Conservation (phyloP, 306 rosid genomes). For the Mimosa pudica region DNA sequence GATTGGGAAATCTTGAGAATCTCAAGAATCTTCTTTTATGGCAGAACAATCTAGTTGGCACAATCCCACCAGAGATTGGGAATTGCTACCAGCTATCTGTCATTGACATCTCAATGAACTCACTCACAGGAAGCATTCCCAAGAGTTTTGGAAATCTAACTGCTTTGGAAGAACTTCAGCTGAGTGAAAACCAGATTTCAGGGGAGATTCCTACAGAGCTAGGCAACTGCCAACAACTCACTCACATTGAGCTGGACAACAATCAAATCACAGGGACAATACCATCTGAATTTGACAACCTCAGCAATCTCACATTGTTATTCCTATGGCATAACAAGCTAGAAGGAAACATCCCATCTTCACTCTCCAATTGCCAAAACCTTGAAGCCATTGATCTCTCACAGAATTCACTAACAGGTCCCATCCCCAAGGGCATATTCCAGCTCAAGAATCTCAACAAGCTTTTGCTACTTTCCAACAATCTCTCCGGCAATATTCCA, state of each 20-base stretch:
- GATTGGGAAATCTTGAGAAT: constrained; percentile 49
- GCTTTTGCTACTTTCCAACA: constrained; percentile 61
- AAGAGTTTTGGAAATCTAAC: constrained; percentile 50
- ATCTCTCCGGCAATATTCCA: constrained; percentile 54
- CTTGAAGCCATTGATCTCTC: constrained; percentile 66
- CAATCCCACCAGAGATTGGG: constrained; percentile 61
- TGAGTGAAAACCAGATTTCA: constrained; percentile 57
- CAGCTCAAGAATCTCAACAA: constrained; percentile 52
- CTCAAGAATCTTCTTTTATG: constrained; percentile 56
- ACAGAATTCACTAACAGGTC: constrained; percentile 51
- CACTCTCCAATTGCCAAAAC: constrained; percentile 50
- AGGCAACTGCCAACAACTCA: constrained; percentile 49
- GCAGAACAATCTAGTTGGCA: constrained; percentile 65
- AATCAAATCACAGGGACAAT: constrained; percentile 56
- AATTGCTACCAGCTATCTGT: constrained; percentile 45
- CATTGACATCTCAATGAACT: constrained; percentile 58
- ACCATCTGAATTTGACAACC: constrained; percentile 55
- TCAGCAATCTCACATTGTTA: constrained; percentile 47
- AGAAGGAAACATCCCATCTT: constrained; percentile 55
- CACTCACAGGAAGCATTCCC: constrained; percentile 59
- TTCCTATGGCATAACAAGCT: constrained; percentile 67
- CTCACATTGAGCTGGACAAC: constrained; percentile 52
- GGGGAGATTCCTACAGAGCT: constrained; percentile 62
- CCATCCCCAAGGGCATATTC: constrained; percentile 54
- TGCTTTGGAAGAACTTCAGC: constrained; percentile 51